A percentile compares a stretch with the other conserved stretches of the same genome.
phyloP scores from a whole-genome alignment of 1,284 basidiomycete genomes.

The Pascua sp. region DNA sequence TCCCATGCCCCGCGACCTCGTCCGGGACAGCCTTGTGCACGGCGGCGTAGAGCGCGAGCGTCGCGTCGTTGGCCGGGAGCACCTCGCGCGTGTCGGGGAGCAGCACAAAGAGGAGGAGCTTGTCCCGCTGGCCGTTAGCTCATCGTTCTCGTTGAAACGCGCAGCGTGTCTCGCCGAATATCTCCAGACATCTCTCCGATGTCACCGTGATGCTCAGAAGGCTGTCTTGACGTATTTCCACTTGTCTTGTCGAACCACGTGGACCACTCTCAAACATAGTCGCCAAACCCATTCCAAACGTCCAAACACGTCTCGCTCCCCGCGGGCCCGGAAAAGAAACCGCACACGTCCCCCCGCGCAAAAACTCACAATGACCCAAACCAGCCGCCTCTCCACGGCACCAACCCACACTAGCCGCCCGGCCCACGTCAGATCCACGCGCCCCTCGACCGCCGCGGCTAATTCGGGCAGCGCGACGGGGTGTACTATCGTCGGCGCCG shows the following conservation, averaged over 20 bases:
- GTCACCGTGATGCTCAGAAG: too few relatives aligned
- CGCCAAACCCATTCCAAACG: too few relatives aligned
- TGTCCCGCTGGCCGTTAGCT: constrained; percentile 27
- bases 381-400: constrained; percentile 14
- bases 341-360: too few relatives aligned
- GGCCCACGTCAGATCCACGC: constrained; percentile 10
- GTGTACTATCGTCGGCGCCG: too few relatives aligned
- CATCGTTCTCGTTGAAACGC: too few relatives aligned
- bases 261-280: too few relatives aligned
- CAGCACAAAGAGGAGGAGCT: constrained; percentile 25
- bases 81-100: constrained; percentile 1
- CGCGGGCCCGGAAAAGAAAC: too few relatives aligned
- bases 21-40: background rate
- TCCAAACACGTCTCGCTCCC: too few relatives aligned
- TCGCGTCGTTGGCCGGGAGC: background rate
- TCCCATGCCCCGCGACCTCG: background rate
- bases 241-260: too few relatives aligned
- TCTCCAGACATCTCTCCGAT: too few relatives aligned
- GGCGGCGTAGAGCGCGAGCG: constrained; percentile 5
- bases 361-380: constrained; percentile 35
- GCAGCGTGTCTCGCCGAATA: too few relatives aligned
- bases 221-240: too few relatives aligned
- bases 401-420: constrained; percentile 21
- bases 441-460: constrained; percentile 22
- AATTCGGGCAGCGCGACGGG: constrained; percentile 22